Base-by-base conservation (phyloP, 176 grass and related monocot species). In the Chloris gayana region DNA sequence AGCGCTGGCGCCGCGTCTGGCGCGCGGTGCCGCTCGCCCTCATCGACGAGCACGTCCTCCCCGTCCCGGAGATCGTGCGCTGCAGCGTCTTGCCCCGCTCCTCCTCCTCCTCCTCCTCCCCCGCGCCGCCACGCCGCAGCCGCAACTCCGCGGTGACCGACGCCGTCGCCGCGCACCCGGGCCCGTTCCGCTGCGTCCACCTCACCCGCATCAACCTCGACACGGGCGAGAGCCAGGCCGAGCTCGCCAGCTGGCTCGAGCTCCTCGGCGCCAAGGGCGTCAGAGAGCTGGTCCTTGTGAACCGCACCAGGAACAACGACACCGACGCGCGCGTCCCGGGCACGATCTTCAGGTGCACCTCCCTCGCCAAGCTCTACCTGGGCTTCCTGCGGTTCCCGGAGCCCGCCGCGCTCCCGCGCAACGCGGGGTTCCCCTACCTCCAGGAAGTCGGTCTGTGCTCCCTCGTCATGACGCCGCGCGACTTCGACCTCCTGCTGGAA, bases 91-190 rank as follows among this genome's bases (percentile, higher is more conserved):
- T 56, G 51, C 51, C 19, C 51, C 51, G 51, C 10, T 17, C 18
- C 18, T 9, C 71, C 30, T 2, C 21, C 21, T 0, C 66, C 35
- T 21, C 37, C 46, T 27, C 1, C 51, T 1, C 44, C 68, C 2
- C 26, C 68, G 3, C 42, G 3, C 22, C 38, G 3, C 10, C 9
- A 1, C 6, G 39, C n/a, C 18, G 8, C 9, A 1, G 21, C 70
- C 27, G 32, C 30, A 9, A 4, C n/a, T n/a, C 14, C 14, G 33
- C 34, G 45, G 22, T 80, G 27, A 38, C 78, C 65, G 4, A 14
- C 65, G 35, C 33, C 78, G 65, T 80, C 65, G 49, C 18, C 49
- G 42, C n/a, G 45, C 78, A 70, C 78, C 64, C 33, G 8, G 78
- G 65, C 2, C 78, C 78, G 65, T 67, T 80, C 65, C 49, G 14